Evolutionary conservation across 2,329 filamentous ascomycete species (phyloP).

Genomic region (Exophiala sideris): DNA sequence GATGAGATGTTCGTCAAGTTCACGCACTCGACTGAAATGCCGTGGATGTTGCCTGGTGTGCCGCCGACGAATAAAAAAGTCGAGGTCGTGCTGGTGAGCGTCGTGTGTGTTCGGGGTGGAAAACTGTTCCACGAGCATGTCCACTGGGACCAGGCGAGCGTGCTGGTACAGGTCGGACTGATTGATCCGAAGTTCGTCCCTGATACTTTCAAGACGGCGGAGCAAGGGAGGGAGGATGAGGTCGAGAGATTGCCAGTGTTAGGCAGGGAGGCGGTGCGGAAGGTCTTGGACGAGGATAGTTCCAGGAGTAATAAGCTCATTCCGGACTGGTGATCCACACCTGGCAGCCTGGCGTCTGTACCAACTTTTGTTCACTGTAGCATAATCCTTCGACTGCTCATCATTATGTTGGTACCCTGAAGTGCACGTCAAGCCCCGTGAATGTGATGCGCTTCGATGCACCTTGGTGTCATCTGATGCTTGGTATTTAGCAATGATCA

Average conservation of each 20-base stretch:
- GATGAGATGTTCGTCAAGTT: conserved; percentile 59
- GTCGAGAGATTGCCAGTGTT: conserved; percentile 40
- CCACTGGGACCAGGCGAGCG: conserved; percentile 62
- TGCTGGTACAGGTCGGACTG: conserved; percentile 57
- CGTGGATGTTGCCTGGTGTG: conserved; percentile 59
- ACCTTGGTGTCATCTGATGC: too few species aligned
- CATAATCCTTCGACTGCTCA: too few species aligned
- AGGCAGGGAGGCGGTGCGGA: conserved; percentile 38
- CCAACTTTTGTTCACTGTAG: too few species aligned
- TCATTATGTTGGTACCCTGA: too few species aligned
- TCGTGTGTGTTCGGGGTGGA: conserved; percentile 54
- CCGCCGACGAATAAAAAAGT: conserved; percentile 55
- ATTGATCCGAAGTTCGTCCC: conserved; percentile 56
- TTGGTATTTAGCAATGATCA: too few species aligned
- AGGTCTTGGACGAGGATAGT: conserved; percentile 40
- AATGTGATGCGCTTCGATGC: too few species aligned
- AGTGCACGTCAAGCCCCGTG: too few species aligned
- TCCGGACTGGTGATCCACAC: conserved; percentile 26
- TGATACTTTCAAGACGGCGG: conserved; percentile 39
- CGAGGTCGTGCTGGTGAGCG: conserved; percentile 55
- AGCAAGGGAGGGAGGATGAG: conserved; percentile 29
- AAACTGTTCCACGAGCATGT: conserved; percentile 56
- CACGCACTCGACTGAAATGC: conserved; percentile 54
- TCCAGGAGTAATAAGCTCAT: conserved; percentile 34
- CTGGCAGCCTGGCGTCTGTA: too few species aligned